Base-by-base conservation (phyloP, 2,329 filamentous ascomycete species). In the Aspergillus quadricinctus region DNA sequence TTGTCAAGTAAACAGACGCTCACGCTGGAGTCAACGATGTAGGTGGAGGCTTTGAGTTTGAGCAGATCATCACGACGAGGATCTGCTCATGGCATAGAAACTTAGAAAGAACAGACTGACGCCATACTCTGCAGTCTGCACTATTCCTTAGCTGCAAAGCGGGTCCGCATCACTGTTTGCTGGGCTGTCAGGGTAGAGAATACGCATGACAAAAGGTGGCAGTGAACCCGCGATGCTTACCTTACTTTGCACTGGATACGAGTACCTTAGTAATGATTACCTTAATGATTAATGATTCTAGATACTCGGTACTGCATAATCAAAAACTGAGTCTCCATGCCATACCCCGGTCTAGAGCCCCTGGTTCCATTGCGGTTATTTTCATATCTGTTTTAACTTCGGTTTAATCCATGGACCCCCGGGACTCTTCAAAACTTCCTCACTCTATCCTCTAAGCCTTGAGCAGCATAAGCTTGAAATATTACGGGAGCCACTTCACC, bases 371-470 rank as follows among this genome's bases (percentile, higher is more conserved):
- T 52, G 48, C 25, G 29, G 29, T 50, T 50, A 51, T 54, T 51
- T 53, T 25, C 21, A 48, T 37, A 45, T 27, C 17, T 31, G 21
- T n/a, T 8, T 27, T 23, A 28, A 23, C n/a, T 31, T 50, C 29
- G 46, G 31, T 52, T 48, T 31, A 48, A 49, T 21, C 29, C 37
- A 51, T 37, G 6, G 6, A n/a, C n/a, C 49, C 37, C 50, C 50
- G 53, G 19, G n/a, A 40, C 48, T 48, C 53, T 54, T 57, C 50
- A 57, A 50, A 54, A 57, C 25, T 56, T 50, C 17, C 50, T 53
- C 23, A n/a, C 29, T 31, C 29, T 35, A 11, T 0, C 27, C 31
- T 50, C 19, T 37, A 11, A 6, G 17, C 28, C 28, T 35, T 19
- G 28, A n/a, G 14, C 11, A 31, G 19, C 19, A 14, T 50, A 29